Conservation (phyloP, 331 rosid species). For the Pyrus hybrid region DNA sequence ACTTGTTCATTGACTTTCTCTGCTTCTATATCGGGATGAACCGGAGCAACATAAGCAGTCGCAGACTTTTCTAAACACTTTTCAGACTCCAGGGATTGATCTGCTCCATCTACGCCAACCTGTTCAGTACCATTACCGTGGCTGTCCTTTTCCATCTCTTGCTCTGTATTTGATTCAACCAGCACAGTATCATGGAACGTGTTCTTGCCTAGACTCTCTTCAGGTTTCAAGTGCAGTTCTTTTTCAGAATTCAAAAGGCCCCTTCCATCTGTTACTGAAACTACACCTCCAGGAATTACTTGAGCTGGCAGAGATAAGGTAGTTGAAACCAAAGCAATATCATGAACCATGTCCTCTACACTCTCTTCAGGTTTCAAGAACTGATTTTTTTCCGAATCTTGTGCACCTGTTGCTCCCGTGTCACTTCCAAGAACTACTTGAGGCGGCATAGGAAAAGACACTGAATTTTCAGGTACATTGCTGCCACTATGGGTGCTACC, state of each 20-base stretch:
- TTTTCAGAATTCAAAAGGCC: conserved; percentile 14
- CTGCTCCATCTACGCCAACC: conserved; percentile 2
- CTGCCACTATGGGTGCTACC: conserved; percentile 3
- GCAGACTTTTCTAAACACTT: conserved; percentile 4
- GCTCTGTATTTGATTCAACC: conserved; percentile 28
- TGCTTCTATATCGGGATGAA: neutral
- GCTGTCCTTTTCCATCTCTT: conserved; percentile 27
- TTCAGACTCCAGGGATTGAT: conserved; percentile 3
- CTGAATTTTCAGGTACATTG: conserved; percentile 5
- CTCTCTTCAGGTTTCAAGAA: conserved; percentile 4
- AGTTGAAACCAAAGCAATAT: conserved; percentile 26
- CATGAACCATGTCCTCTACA: conserved; percentile 7
- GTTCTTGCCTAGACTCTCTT: conserved; percentile 11
- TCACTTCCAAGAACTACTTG: conserved; percentile 26
- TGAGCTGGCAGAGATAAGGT: neutral
- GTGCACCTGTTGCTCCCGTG: neutral
- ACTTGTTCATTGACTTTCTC: conserved; percentile 16
- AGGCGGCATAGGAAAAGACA: conserved; percentile 5
- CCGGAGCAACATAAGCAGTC: conserved; percentile 10
- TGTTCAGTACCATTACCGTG: conserved; percentile 8
- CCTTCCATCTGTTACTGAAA: neutral
- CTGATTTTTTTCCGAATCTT: conserved; percentile 22
- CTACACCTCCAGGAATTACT: neutral
- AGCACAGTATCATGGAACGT: conserved; percentile 1
- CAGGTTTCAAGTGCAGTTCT: conserved; percentile 1